These are phyloP conservation scores for Penstemon barbatus DNA, from an alignment of 257 asterid genomes.

Conservation along the genomic window DNA sequence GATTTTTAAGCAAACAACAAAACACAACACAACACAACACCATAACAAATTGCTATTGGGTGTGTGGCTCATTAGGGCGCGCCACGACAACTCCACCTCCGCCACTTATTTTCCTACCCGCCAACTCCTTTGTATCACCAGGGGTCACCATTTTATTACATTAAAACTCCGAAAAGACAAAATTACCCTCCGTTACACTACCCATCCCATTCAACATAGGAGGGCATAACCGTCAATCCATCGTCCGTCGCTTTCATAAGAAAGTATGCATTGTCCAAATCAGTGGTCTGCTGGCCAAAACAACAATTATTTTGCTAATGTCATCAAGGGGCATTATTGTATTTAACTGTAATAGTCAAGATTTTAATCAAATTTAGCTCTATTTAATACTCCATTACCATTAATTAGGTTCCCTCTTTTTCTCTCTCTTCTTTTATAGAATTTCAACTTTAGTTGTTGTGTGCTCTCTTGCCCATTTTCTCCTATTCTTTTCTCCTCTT, in stretches of 20 bases:
- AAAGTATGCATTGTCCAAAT: slow-evolving; percentile 53
- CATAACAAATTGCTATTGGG: neutral
- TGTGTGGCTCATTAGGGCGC: slow-evolving; percentile 32
- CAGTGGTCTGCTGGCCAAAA: slow-evolving; percentile 39
- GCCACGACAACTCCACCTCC: slow-evolving; percentile 57
- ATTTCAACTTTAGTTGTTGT: slow-evolving; percentile 28
- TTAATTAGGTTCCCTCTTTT: slow-evolving; percentile 27
- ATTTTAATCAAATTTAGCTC: slow-evolving; percentile 24
- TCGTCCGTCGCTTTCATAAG: slow-evolving; percentile 42
- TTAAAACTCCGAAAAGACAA: neutral
- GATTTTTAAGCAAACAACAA: slow-evolving; percentile 8
- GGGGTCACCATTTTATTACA: neutral
- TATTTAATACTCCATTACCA: slow-evolving; percentile 34
- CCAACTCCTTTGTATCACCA: slow-evolving; percentile 31
- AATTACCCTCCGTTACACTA: neutral
- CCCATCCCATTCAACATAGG: neutral
- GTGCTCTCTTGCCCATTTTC: slow-evolving; percentile 16
- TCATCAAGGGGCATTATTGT: slow-evolving; percentile 35
- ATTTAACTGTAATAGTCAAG: slow-evolving; percentile 25
- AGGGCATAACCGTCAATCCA: slow-evolving; percentile 36
- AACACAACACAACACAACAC: no score
- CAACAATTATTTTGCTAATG: slow-evolving; percentile 29
- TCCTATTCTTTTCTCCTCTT: slow-evolving; percentile 13
- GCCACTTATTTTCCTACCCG: slow-evolving; percentile 50
- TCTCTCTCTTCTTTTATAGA: slow-evolving; percentile 6